Evolutionary conservation across 257 asterid species (phyloP), one percentile per base, ranked within the genome.

Genomic region (Fraxinus excelsior): DNA sequence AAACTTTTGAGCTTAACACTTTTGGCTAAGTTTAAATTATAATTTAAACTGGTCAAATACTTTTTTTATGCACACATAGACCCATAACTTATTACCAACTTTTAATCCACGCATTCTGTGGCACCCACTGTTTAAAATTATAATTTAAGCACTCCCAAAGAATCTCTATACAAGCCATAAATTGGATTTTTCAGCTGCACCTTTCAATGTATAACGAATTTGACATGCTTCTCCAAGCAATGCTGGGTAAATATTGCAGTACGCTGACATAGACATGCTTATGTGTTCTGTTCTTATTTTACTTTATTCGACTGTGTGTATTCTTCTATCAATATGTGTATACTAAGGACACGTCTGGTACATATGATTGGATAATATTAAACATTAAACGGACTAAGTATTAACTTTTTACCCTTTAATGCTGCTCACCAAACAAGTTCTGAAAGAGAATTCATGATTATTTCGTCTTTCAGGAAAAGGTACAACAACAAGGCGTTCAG

Each of bases 401-500:
- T 6, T 4, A 13, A 14, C 4, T 0, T 44, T 44, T 44, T 3
- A 3, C 6, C 6, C 13, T 44, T 14, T 6, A 44, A 14, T 44
- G 19, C 19, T 44, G 53, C 19, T 44, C 53, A 44, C 11, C 10
- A 18, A 53, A 19, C 23, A 19, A 4, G 5, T 3, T 49, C 58
- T 49, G 58, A 56, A 56, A 56, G 60, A 49, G 21, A 49, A 49
- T 13, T 49, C 19, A 60, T 7, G 14, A 12, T 12, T 10, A 25
- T 18, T 29, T 78, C 19, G 64, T 21, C 56, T 81, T 79, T n/a
- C 88, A 89, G 97, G 95, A 82, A 49, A 89, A 87, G 71, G 75
- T 82, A 71, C 78, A 74, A 42, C 97, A 91, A 77, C 96, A 91
- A 85, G 97, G 97, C 5, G 81, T 71, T 49, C 82, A 85, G 9